phyloP scores from a whole-genome alignment of 129 eudicot genomes.

The Centrapalus pauciflorus region DNA sequence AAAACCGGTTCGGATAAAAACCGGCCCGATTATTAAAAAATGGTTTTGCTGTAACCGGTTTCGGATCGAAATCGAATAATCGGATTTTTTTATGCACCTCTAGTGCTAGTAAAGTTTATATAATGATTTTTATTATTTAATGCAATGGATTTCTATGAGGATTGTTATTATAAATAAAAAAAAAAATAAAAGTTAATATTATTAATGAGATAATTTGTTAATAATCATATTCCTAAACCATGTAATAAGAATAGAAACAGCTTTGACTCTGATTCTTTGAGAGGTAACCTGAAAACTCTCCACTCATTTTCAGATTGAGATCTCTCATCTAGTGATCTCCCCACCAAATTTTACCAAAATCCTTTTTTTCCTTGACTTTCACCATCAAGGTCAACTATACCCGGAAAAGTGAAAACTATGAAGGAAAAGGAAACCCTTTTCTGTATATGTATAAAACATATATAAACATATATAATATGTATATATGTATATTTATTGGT shows the following conservation, averaged over 20 bases:
- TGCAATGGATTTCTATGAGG: too few relatives aligned
- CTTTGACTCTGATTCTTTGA: neutral
- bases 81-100: too few relatives aligned
- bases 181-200: too few relatives aligned
- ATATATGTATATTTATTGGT: neutral
- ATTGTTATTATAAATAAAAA: too few relatives aligned
- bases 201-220: too few relatives aligned
- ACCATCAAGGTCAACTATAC: conserved; percentile 2
- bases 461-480: neutral
- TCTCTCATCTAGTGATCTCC: conserved; percentile 9
- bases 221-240: neutral
- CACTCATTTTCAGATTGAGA: conserved; percentile 12
- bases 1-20: too few relatives aligned
- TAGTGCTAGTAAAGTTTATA: too few relatives aligned
- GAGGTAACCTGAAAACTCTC: neutral
- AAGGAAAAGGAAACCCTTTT: neutral
- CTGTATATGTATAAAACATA: neutral
- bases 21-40: too few relatives aligned
- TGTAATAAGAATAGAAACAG: neutral
- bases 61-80: too few relatives aligned
- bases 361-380: neutral
- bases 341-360: neutral
- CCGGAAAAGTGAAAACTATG: neutral
- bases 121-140: too few relatives aligned
- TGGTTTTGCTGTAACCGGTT: too few relatives aligned